A percentile compares a stretch with the other conserved stretches of the same genome.
These are phyloP conservation scores for Biscutella laevigata DNA, from an alignment of 441 rosid species.

Conservation along the genomic window DNA sequence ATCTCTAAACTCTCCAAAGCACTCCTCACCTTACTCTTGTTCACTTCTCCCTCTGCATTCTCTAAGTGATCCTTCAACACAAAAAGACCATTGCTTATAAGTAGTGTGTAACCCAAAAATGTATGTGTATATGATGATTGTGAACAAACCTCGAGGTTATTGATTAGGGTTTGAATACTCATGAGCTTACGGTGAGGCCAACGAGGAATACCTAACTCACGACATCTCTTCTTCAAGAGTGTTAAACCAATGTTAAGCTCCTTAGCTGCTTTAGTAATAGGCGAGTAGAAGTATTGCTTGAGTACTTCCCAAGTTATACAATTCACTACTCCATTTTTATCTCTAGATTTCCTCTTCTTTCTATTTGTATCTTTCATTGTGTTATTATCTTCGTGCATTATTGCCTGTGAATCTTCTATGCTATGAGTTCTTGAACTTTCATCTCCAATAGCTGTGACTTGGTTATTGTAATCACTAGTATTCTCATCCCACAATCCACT, in stretches of 20 bases:
- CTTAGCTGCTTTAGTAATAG: slow-evolving; percentile 59
- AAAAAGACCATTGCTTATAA: background rate
- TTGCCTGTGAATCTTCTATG: background rate
- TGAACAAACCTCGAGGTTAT: slow-evolving; percentile 39
- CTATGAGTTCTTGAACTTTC: background rate
- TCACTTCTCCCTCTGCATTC: slow-evolving; percentile 29
- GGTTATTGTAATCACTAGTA: background rate
- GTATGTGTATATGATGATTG: background rate
- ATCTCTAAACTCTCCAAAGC: slow-evolving; percentile 45
- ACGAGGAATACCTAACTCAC: slow-evolving; percentile 58
- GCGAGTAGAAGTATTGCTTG: slow-evolving; percentile 48
- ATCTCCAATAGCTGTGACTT: background rate
- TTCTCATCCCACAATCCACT: slow-evolving; percentile 11
- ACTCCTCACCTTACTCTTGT: slow-evolving; percentile 28
- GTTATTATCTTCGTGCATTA: slow-evolving; percentile 1
- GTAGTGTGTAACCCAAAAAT: background rate
- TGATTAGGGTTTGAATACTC: slow-evolving; percentile 45
- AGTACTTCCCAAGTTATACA: slow-evolving; percentile 28
- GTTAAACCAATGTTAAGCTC: slow-evolving; percentile 66
- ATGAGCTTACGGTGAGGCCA: slow-evolving; percentile 76
- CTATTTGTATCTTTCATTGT: background rate
- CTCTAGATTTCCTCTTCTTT: background rate
- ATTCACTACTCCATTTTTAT: slow-evolving; percentile 17
- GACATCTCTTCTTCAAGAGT: slow-evolving; percentile 63
- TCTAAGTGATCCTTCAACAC: slow-evolving; percentile 33